Evolutionary conservation across 2,329 filamentous ascomycete genomes (phyloP).

Genomic region (Colletotrichum limetticola): DNA sequence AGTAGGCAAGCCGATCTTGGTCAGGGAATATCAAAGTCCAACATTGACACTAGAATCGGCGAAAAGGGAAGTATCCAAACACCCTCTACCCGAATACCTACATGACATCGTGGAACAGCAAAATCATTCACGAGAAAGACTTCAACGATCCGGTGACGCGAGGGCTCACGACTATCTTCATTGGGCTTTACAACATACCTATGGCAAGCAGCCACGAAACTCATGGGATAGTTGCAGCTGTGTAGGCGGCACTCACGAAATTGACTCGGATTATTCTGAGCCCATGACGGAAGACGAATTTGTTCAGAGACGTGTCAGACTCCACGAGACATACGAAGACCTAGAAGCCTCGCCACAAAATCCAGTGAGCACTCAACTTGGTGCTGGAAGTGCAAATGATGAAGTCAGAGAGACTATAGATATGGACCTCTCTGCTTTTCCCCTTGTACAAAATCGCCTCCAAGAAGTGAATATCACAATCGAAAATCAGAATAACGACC

Average conservation of each 20-base stretch:
- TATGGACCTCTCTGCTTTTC: background rate
- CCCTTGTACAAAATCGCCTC: background rate
- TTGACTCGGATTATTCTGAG: background rate
- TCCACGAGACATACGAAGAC: background rate
- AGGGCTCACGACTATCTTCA: conserved; percentile 16
- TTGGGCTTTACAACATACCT: conserved; percentile 6
- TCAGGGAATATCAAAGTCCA: background rate
- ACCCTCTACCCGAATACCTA: background rate
- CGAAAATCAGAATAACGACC: background rate
- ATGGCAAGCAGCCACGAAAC: background rate
- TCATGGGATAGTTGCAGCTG: conserved; percentile 5
- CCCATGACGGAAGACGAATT: background rate
- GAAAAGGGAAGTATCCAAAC: background rate
- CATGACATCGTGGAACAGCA: background rate
- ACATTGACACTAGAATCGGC: background rate
- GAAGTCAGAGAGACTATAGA: background rate
- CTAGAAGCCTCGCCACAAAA: background rate
- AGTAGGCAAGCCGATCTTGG: background rate
- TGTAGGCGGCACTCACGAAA: background rate
- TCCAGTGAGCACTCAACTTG: background rate
- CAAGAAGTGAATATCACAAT: background rate
- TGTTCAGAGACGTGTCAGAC: background rate
- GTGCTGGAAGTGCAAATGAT: background rate
- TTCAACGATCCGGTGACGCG: conserved; percentile 17
- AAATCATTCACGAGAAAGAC: background rate